Base-by-base conservation (phyloP, 2,329 filamentous ascomycete genomes). In the Claviceps digitariae region DNA sequence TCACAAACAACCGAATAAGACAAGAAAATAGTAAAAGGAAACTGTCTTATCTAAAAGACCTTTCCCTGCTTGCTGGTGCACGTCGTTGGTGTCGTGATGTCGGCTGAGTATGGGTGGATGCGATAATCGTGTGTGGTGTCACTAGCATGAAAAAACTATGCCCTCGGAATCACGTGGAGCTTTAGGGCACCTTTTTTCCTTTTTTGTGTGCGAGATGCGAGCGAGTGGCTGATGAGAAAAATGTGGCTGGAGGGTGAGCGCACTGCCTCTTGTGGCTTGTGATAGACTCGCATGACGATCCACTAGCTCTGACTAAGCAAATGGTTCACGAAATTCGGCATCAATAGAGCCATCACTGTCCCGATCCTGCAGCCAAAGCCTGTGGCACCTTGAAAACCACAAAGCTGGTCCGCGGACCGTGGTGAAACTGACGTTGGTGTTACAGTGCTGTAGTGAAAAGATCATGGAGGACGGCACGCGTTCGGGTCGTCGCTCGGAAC, bases 21-120 rank as follows among this genome's bases (percentile, higher is more conserved):
- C 63, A 68, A 66, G 65, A 65, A 50, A 48, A 70, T 63, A 65
- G 64, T 67, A 58, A 62, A 63, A 63, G 63, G 63, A 64, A 64
- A 68, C 65, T 67, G 69, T 72, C 70, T 72, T 71, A 67, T 64
- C 66, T 63, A 69, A 71, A 70, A 73, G 71, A 70, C 70, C 67
- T 67, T 71, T 68, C 63, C 66, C 68, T 68, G 61, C 56, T 62
- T 66, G 62, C 59, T 67, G 64, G 58, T 67, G 65, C 64, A 62
- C 67, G 71, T 74, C 71, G 69, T 68, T 70, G 67, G 34, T 38
- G 4, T 48, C 45, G 45, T 48, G 27, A 66, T 67, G 66, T 66
- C 62, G 60, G 61, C 62, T 55, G 55, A 53, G 56, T 50, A 59
- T 56, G 52, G 53, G 66, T 69, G 66, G 67, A 66, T 66, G 64